Percentiles rank a stretch among this genome's conserved stretches.
Conservation (phyloP, 805 yeast genomes). For the Candida wancherniae region DNA sequence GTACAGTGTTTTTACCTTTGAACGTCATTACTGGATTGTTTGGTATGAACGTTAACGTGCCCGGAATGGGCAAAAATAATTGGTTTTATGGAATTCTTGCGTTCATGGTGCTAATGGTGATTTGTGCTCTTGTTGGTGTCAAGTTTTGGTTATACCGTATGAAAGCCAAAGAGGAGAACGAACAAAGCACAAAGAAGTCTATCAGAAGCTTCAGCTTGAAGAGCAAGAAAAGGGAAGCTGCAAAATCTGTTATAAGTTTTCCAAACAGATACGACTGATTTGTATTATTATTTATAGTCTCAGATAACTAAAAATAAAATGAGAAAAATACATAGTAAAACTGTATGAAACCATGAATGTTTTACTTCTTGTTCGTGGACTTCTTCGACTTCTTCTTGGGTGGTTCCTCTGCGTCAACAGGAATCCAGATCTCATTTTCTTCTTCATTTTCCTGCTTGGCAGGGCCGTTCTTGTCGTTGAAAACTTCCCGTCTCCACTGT, state of each 20-base stretch:
- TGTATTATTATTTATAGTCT: constrained; percentile 3
- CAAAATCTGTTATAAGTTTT: constrained; percentile 36
- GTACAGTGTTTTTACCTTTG: constrained; percentile 86
- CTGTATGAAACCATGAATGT: constrained; percentile 1
- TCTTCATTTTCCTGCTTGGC: constrained; percentile 29
- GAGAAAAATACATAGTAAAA: too few species aligned
- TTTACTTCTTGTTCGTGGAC: constrained; percentile 1
- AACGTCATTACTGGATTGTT: constrained; percentile 87
- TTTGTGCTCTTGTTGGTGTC: constrained; percentile 23
- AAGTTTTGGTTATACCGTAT: constrained; percentile 19
- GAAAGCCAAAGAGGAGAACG: constrained; percentile 7
- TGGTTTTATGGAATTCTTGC: constrained; percentile 60
- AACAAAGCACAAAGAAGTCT: constrained; percentile 15
- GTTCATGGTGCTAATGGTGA: constrained; percentile 21
- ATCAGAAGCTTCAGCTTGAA: constrained; percentile 22
- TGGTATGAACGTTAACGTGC: constrained; percentile 92
- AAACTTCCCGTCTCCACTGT: constrained; percentile 87
- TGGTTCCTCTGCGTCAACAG: constrained; percentile 19
- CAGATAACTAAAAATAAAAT: not conserved
- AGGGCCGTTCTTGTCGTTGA: constrained; percentile 56
- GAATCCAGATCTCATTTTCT: constrained; percentile 36
- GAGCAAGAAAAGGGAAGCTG: constrained; percentile 25
- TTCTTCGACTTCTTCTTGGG: constrained; percentile 6
- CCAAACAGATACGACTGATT: constrained; percentile 19
- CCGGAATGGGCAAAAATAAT: constrained; percentile 45